Conservation (phyloP, 2,329 filamentous ascomycete species). For the Aspergillus eucalypticola region DNA sequence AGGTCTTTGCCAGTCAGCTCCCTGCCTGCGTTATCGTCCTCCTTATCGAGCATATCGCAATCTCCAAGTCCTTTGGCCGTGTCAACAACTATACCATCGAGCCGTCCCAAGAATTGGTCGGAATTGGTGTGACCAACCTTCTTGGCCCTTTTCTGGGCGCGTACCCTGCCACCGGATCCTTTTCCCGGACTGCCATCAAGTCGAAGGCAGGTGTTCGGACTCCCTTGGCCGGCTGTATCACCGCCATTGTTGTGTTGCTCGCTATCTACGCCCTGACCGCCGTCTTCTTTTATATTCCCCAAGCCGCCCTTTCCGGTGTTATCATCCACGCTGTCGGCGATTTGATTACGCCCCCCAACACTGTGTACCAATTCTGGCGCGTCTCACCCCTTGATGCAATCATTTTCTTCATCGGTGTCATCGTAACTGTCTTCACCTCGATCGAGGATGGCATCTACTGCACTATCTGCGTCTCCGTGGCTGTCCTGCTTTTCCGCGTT, state of each 20-base stretch:
- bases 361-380: constrained; percentile 91
- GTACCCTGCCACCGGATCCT: constrained; percentile 92
- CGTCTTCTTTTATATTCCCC: constrained; percentile 93
- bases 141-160: constrained; percentile 88
- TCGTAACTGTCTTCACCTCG: constrained; percentile 81
- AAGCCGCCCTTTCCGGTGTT: constrained; percentile 75
- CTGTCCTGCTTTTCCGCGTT: constrained; percentile 78
- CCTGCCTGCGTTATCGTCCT: constrained; percentile 91
- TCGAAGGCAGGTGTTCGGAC: constrained; percentile 94
- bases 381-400: constrained; percentile 86
- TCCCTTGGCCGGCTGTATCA: constrained; percentile 86
- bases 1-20: constrained; percentile 68
- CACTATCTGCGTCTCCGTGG: constrained; percentile 75
- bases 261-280: constrained; percentile 86
- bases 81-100: constrained; percentile 96
- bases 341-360: constrained; percentile 86
- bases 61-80: constrained; percentile 93
- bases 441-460: constrained; percentile 94
- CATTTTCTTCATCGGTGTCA: constrained; percentile 90
- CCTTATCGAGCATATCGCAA: constrained; percentile 94
- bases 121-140: constrained; percentile 87
- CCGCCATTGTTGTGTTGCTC: constrained; percentile 78
- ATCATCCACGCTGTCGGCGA: constrained; percentile 97
- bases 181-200: constrained; percentile 94
- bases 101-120: constrained; percentile 92